Evolutionary conservation across 2,329 filamentous ascomycete genomes (phyloP).

Genomic region (Seiridium unicorne): DNA sequence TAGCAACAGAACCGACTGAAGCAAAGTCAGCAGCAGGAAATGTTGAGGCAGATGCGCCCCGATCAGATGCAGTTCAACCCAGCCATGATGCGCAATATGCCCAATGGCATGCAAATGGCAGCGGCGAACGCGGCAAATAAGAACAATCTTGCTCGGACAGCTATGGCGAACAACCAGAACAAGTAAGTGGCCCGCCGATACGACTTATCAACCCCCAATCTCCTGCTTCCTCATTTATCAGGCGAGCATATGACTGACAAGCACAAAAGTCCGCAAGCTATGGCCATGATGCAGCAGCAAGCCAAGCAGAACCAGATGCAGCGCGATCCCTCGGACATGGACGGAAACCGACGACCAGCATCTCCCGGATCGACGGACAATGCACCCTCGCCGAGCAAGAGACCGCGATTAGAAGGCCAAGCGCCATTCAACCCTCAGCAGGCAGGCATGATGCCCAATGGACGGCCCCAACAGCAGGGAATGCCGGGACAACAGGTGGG

Average conservation of each 20-base stretch:
- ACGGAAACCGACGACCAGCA: conserved; percentile 76
- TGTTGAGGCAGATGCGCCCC: conserved; percentile 71
- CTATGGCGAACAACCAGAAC: conserved; percentile 75
- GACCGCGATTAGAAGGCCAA: conserved; percentile 76
- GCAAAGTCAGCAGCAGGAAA: conserved; percentile 73
- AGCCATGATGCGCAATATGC: conserved; percentile 64
- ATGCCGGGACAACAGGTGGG: conserved; percentile 72
- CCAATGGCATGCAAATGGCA: conserved; percentile 58
- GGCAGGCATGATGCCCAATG: conserved; percentile 70
- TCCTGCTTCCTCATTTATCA: too few species aligned
- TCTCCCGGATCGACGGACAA: conserved; percentile 84
- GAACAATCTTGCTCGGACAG: conserved; percentile 66
- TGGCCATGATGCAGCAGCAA: conserved; percentile 65
- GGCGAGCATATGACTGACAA: not conserved
- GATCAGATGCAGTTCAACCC: conserved; percentile 54
- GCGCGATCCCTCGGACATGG: conserved; percentile 82
- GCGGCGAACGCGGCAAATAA: conserved; percentile 43
- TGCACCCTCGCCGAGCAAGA: conserved; percentile 88
- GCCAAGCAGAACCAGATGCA: conserved; percentile 82
- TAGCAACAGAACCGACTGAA: conserved; percentile 69
- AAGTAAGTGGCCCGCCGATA: conserved; percentile 49
- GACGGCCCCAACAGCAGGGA: conserved; percentile 59
- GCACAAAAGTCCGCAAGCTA: conserved; percentile 57
- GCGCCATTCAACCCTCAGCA: conserved; percentile 71
- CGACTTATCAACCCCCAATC: too few species aligned